Evolutionary conservation across 2,329 filamentous ascomycete genomes (phyloP).

Genomic region (Raffaelea arxii): DNA sequence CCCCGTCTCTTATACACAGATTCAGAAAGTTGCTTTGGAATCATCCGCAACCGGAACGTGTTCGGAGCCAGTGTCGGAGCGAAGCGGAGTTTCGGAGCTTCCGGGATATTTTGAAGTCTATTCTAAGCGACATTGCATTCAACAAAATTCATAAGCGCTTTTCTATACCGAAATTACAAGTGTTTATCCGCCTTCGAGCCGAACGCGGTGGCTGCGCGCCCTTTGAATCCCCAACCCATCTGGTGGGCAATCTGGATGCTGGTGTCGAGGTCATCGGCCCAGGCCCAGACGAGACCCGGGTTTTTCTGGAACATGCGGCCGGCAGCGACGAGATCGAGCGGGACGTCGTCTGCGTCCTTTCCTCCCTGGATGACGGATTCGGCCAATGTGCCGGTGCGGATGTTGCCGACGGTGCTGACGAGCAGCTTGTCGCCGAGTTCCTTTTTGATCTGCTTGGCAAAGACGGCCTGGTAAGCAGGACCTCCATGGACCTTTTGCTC

Average conservation of each 20-base stretch:
- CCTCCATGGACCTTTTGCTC: conserved; percentile 46
- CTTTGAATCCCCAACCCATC: not conserved
- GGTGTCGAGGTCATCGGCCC: conserved; percentile 42
- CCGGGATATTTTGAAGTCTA: no score
- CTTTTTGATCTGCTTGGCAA: conserved; percentile 61
- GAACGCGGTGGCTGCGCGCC: not conserved
- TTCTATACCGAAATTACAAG: no score
- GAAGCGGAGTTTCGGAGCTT: no score
- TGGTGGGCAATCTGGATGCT: conserved; percentile 25
- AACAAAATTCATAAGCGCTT: no score
- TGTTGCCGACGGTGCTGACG: conserved; percentile 38
- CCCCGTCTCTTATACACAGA: no score
- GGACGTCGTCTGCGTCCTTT: not conserved
- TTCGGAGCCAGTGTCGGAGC: no score
- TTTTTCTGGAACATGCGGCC: conserved; percentile 50
- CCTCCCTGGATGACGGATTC: conserved; percentile 34
- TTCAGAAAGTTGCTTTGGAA: no score
- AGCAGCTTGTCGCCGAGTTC: conserved; percentile 51
- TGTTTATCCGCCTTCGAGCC: no score
- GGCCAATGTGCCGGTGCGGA: conserved; percentile 33
- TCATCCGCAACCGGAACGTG: no score
- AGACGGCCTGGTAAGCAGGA: conserved; percentile 61
- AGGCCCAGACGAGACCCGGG: conserved; percentile 44
- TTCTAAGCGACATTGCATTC: no score
- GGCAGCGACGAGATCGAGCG: conserved; percentile 33